Conservation (phyloP, 208 protist species). For the Crithidia brevicula region DNA sequence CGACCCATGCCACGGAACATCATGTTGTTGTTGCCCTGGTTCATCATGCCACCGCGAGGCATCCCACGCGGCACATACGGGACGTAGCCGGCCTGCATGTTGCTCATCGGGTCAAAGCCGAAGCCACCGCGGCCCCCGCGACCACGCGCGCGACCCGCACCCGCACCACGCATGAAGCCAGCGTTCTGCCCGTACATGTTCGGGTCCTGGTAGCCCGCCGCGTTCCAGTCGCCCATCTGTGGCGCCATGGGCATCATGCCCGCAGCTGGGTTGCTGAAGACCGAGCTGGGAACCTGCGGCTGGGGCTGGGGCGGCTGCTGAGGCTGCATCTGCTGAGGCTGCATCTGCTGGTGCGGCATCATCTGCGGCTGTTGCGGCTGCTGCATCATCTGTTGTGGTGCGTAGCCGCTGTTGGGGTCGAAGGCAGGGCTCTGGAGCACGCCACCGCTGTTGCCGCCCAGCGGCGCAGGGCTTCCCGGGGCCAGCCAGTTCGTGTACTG, state of each 20-base stretch:
- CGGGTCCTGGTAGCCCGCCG: conserved; percentile 21
- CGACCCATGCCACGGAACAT: conserved; percentile 44
- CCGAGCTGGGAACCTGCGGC: conserved; percentile 8
- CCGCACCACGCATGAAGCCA: conserved; percentile 34
- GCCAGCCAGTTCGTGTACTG: conserved; percentile 52
- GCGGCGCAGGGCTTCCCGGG: conserved; percentile 23
- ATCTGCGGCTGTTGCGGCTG: conserved; percentile 19
- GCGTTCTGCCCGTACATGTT: conserved; percentile 32
- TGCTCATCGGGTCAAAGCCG: conserved; percentile 49
- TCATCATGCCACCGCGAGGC: conserved; percentile 26
- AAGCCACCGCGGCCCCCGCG: conserved; percentile 37
- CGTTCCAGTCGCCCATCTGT: conserved; percentile 31
- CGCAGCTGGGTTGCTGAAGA: conserved; percentile 31
- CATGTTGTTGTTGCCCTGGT: conserved; percentile 34
- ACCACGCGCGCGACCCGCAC: conserved; percentile 32
- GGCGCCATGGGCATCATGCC: conserved; percentile 32
- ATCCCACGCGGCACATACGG: conserved; percentile 27
- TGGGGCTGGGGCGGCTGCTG: conserved; percentile 22
- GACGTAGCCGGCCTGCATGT: conserved; percentile 14
- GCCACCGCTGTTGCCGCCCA: conserved; percentile 26
- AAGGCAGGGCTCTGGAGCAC: conserved; percentile 27
- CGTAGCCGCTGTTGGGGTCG: conserved; percentile 14
- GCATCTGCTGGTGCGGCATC: conserved; percentile 11
- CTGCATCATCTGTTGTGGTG: conserved; percentile 15
- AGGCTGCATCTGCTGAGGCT: conserved; percentile 17